phyloP scores from a whole-genome alignment of 495 filamentous ascomycete genomes.

The Talaromyces borbonicus region DNA sequence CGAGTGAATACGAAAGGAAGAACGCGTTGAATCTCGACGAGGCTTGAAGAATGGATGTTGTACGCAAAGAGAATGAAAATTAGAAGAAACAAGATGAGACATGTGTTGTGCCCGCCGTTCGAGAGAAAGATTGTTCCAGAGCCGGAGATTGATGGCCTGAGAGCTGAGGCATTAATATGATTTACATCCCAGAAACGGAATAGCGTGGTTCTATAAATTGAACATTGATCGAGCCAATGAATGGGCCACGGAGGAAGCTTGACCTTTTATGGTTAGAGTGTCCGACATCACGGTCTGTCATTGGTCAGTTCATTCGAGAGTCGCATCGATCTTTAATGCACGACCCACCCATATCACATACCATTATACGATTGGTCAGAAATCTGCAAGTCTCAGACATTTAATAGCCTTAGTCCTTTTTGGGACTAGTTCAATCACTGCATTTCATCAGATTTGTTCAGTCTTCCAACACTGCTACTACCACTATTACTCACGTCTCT shows the following conservation, averaged over 20 bases:
- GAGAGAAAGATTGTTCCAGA: constrained; percentile 8
- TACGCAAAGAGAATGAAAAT: neutral
- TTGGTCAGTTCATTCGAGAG: too few relatives aligned
- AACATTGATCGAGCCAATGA: constrained; percentile 1
- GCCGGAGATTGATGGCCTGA: neutral
- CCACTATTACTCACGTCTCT: neutral
- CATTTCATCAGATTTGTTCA: neutral
- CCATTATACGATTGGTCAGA: constrained; percentile 2
- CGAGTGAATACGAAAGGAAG: neutral
- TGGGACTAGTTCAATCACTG: neutral
- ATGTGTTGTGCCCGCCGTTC: constrained; percentile 8
- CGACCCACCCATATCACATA: too few relatives aligned
- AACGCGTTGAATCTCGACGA: too few relatives aligned
- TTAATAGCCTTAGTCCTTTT: neutral
- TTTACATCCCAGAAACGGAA: neutral
- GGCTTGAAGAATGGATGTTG: neutral
- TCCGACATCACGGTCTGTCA: too few relatives aligned
- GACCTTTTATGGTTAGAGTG: too few relatives aligned
- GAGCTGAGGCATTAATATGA: neutral
- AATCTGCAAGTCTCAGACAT: constrained; percentile 7
- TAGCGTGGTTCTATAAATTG: constrained; percentile 1
- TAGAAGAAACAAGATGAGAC: neutral
- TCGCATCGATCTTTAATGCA: too few relatives aligned
- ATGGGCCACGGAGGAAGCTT: too few relatives aligned
- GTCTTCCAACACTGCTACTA: too few relatives aligned